phyloP scores from a whole-genome alignment of 2,329 filamentous ascomycete genomes.

The Xylaria sp. region DNA sequence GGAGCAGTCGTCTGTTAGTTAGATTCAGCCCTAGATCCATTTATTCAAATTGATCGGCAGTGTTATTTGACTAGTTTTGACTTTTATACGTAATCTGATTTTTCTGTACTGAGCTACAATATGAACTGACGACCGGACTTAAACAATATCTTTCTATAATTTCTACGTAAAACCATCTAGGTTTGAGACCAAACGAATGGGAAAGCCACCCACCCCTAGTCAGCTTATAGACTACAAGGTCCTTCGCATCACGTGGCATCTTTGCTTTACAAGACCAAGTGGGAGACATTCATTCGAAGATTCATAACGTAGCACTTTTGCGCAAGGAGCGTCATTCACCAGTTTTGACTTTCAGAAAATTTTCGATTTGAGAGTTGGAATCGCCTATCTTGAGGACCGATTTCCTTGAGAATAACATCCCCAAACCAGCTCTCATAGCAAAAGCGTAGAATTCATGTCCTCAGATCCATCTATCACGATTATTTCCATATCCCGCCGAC shows the following conservation, averaged over 20 bases:
- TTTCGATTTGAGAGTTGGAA: neutral
- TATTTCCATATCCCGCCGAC: conserved; percentile 1
- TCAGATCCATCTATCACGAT: neutral
- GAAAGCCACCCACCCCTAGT: no score
- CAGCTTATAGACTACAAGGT: neutral
- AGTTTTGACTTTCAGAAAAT: neutral
- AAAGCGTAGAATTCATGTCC: neutral
- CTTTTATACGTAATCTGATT: conserved; percentile 4
- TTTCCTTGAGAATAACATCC: neutral
- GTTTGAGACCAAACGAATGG: neutral
- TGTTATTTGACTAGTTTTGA: conserved; percentile 6
- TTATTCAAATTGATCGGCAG: neutral
- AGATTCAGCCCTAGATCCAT: conserved; percentile 2
- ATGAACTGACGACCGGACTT: neutral
- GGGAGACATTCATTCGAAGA: neutral
- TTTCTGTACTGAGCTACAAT: neutral
- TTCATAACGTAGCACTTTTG: neutral
- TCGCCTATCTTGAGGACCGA: neutral
- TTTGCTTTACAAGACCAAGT: neutral
- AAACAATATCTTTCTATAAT: neutral
- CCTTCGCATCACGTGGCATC: neutral
- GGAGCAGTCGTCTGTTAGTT: conserved; percentile 14
- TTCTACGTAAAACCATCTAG: neutral
- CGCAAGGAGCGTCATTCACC: neutral
- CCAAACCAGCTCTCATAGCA: neutral